Evolutionary conservation across 768 basidiomycete genomes (phyloP), one percentile per base, ranked within the genome.

Genomic region (Hydnomerulius pinastri): DNA sequence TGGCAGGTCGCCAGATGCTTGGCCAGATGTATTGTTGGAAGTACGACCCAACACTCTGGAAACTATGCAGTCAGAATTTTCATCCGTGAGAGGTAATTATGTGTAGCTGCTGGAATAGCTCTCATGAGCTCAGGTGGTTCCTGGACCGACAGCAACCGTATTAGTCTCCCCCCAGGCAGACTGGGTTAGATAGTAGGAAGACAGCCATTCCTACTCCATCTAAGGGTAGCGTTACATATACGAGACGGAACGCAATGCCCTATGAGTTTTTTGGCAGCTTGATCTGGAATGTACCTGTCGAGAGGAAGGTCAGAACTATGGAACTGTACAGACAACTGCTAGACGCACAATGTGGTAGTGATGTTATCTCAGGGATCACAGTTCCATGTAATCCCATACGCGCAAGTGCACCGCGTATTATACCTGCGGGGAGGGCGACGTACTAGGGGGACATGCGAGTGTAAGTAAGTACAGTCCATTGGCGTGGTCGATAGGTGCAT

Each of bases 341-440:
- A 58, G 27, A 58, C 79, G 28, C 68, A 93, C 94, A 96, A 77
- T 95, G 92, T 18, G 94, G 95, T 61, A 94, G 68, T 1, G 82
- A 79, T 2, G 79, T 83, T 6, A 92, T 81, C 63, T 98, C 94
- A 4, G 92, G 84, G 1, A 79, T 73, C 0, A 98, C 90, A 3
- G 80, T 83, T 18, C 80, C 84, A 33, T 86, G 79, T 52, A 86
- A 80, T 10, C 93, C 95, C 21, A 98, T 70, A 47, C 92, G 77
- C 11, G 79, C 72, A 2, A 98, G 78, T 2, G 91, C 85, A 17
- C 94, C 94, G 46, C 85, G 83, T 36, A 98, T 85, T 41, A 96
- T 78, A 10, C 93, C 94, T 33, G 85, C 81, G 1, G 92, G 82
- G 68, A 94, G 83, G 4, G 89, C 82, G 11, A 86, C 83, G 60